Evolutionary conservation across 176 grass and related monocot genomes (phyloP).

Genomic region (Poa annua): DNA sequence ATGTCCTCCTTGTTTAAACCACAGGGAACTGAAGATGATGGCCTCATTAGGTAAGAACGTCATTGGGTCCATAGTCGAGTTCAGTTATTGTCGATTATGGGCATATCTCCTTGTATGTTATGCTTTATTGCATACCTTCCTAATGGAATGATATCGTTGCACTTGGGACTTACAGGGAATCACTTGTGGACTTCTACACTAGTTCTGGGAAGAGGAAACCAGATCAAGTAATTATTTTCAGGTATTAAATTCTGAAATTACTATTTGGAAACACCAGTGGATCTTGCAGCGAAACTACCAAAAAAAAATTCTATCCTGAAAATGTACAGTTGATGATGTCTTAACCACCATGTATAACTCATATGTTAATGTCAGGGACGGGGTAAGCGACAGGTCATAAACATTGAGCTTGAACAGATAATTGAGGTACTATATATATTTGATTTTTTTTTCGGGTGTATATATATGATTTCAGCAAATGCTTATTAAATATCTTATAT

Average conservation of each 20-base stretch:
- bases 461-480: neutral
- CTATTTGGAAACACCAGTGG: neutral
- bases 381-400: conserved; percentile 92
- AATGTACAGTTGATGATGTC: conserved; percentile 16
- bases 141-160: conserved; percentile 15
- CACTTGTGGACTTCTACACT: conserved; percentile 82
- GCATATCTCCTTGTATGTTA: neutral
- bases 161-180: conserved; percentile 54
- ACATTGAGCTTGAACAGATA: conserved; percentile 93
- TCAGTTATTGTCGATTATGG: neutral
- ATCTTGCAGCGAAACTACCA: neutral
- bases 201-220: conserved; percentile 84
- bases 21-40: conserved; percentile 49
- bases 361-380: conserved; percentile 63
- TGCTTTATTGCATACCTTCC: neutral
- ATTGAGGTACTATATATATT: conserved; percentile 58
- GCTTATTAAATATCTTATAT: neutral
- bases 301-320: neutral
- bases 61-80: neutral
- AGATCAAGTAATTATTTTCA: conserved; percentile 80
- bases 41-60: conserved; percentile 44
- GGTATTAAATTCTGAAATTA: conserved; percentile 42
- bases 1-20: conserved; percentile 87
- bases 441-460: too few species aligned
- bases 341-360: conserved; percentile 9